These are phyloP conservation scores for Monilinia vaccinii-corymbosi DNA, from an alignment of 2,329 filamentous ascomycete species.

Conservation along the genomic window DNA sequence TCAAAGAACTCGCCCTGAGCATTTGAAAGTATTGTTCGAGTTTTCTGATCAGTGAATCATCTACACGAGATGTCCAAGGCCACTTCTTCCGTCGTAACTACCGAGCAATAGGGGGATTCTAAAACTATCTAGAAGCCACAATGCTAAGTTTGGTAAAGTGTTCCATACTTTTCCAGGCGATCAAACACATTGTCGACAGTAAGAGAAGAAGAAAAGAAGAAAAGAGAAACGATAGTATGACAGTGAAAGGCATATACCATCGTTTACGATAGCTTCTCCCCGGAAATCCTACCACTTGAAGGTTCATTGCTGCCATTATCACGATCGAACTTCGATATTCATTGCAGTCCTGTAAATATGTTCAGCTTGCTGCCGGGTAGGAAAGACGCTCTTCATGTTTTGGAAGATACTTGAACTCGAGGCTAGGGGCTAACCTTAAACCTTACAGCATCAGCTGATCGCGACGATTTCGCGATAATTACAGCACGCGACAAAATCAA, in stretches of 20 bases:
- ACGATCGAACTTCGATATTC: not conserved
- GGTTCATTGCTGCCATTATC: not conserved
- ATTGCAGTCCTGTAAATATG: not conserved
- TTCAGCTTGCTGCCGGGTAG: too few relatives aligned
- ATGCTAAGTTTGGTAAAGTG: not conserved
- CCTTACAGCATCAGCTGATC: conserved; percentile 5
- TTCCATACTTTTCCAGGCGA: not conserved
- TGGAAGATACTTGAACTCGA: not conserved
- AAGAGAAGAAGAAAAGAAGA: not conserved
- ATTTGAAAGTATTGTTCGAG: not conserved
- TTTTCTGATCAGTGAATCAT: not conserved
- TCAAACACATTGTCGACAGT: not conserved
- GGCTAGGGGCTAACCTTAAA: not conserved
- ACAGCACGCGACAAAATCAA: not conserved
- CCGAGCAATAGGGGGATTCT: not conserved
- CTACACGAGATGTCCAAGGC: not conserved
- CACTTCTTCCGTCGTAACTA: not conserved
- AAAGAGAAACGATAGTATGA: not conserved
- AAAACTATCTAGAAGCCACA: not conserved
- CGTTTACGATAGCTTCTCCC: not conserved
- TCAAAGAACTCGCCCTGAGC: too few relatives aligned
- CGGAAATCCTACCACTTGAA: not conserved
- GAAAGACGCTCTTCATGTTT: too few relatives aligned
- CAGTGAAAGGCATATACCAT: not conserved
- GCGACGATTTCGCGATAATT: conserved; percentile 1